phyloP scores from a whole-genome alignment of 2,329 filamentous ascomycete species.

The Tothia fuscella region DNA sequence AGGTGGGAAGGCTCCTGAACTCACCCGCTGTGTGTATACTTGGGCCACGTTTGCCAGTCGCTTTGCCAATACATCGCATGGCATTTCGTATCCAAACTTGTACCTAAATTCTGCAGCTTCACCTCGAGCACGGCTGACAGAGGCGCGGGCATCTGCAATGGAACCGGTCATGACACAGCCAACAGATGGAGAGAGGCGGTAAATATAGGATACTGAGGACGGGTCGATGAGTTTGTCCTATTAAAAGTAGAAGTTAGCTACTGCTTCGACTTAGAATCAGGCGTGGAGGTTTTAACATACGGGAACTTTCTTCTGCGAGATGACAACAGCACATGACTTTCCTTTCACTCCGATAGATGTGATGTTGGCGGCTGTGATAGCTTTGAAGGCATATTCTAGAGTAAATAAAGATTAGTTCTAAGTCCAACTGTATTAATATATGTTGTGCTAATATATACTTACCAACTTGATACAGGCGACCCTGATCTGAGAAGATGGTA shows the following conservation, averaged over 20 bases:
- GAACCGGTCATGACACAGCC: slow-evolving; percentile 98
- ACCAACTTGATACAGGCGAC: slow-evolving; percentile 99
- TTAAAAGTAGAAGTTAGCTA: background rate
- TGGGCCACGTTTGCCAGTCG: slow-evolving; percentile 97
- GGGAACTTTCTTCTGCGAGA: slow-evolving; percentile 99
- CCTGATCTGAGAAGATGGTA: slow-evolving; percentile 98
- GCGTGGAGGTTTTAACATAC: slow-evolving; percentile 43
- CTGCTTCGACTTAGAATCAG: background rate
- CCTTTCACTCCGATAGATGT: slow-evolving; percentile 92
- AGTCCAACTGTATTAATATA: too few relatives aligned
- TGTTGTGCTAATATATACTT: slow-evolving; percentile 31
- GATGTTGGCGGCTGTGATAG: slow-evolving; percentile 97
- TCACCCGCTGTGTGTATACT: slow-evolving; percentile 93
- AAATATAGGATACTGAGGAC: slow-evolving; percentile 91
- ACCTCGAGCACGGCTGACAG: slow-evolving; percentile 80
- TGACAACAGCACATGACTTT: slow-evolving; percentile 91
- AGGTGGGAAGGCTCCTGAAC: too few relatives aligned
- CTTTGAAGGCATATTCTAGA: slow-evolving; percentile 99
- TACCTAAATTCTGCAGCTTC: slow-evolving; percentile 97
- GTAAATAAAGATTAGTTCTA: background rate
- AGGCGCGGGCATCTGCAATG: slow-evolving; percentile 91
- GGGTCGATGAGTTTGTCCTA: slow-evolving; percentile 99
- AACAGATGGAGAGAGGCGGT: slow-evolving; percentile 89
- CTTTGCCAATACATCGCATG: slow-evolving; percentile 92
- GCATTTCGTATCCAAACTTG: slow-evolving; percentile 99